Conservation (phyloP, 331 rosid genomes). For the Rhamnella rubrinervis region DNA sequence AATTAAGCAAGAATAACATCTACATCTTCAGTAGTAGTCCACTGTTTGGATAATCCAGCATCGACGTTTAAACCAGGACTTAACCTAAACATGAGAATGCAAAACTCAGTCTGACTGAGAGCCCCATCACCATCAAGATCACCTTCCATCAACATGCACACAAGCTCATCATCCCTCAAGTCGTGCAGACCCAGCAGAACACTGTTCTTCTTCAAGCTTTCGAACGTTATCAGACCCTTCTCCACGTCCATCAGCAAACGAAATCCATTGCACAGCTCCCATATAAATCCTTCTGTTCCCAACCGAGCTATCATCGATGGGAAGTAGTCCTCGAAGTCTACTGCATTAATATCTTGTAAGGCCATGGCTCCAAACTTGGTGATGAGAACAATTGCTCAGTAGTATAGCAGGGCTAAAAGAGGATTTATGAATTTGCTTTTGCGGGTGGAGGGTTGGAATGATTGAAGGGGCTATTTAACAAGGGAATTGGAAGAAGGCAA, state of each 20-base stretch:
- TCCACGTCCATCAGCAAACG: constrained; percentile 72
- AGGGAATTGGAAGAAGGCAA: background rate
- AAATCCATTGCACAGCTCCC: constrained; percentile 76
- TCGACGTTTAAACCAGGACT: constrained; percentile 53
- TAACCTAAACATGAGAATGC: constrained; percentile 87
- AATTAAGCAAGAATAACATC: too few species aligned
- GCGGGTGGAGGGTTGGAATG: too few species aligned
- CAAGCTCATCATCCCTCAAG: constrained; percentile 65
- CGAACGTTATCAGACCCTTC: constrained; percentile 78
- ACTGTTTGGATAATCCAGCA: too few species aligned
- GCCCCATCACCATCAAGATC: constrained; percentile 90
- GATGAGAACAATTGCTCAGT: too few species aligned
- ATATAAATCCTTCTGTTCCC: constrained; percentile 70
- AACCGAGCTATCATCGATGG: constrained; percentile 62
- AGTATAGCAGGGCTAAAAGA: too few species aligned
- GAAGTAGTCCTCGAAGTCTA: constrained; percentile 62
- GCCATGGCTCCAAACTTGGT: background rate
- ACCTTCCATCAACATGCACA: constrained; percentile 76
- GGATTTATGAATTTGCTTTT: too few species aligned
- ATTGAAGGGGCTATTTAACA: too few species aligned
- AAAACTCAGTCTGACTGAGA: constrained; percentile 69
- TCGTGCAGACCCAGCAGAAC: constrained; percentile 53
- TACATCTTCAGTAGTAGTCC: too few species aligned
- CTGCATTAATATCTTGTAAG: constrained; percentile 1
- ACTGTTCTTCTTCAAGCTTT: constrained; percentile 73